Evolutionary conservation across 2,329 filamentous ascomycete genomes (phyloP), one percentile per base, ranked within the genome.

Genomic region (Penicillium hesseltinei): DNA sequence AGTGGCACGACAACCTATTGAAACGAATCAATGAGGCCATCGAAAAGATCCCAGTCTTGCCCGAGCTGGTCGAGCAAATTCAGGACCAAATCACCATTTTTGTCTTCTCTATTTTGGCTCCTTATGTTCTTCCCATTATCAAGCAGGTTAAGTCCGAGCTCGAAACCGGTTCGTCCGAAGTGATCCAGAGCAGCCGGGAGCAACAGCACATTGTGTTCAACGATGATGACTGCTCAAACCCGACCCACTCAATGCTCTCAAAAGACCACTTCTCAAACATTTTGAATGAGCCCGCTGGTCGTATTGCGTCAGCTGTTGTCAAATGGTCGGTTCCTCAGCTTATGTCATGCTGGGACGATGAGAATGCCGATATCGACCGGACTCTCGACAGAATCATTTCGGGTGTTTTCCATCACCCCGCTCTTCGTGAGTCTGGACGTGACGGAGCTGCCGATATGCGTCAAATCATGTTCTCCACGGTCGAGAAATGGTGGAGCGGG

Each of bases 221-320:
- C 44, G 87, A 97, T 63, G 88, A 95, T 69, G 61, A 83, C 51
- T 89, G 80, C 61, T 86, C 85, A 21, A 88, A 97, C 69, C 93
- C 92, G 0, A 97, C 92, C 1, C 92, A 97, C 78, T 95, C 91
- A 21, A 96, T 96, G 92, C 80, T 97, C 51, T 92, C 91, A 58
- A 97, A 97, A 78, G 92, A 97, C 69, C 92, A 97, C 76, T 97
- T 97, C 74, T 90, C 88, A 62, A 95, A 95, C 70, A 80, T 92
- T 33, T 82, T 97, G 58, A 97, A 97, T 72, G 92, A 96, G 71
- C 84, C 92, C 43, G 92, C 91, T 45, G 92, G 92, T 55, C 88
- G 88, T 68, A 85, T 92, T 58, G 91, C 92, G 27, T 89, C 88
- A 62, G 84, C 87, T 67, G 86, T 92, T 47, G 80, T 97, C 43